Evolutionary conservation across 108 stramenopile species (phyloP), one percentile per base, ranked within the genome.

Genomic region (Chaetoceros muelleri): DNA sequence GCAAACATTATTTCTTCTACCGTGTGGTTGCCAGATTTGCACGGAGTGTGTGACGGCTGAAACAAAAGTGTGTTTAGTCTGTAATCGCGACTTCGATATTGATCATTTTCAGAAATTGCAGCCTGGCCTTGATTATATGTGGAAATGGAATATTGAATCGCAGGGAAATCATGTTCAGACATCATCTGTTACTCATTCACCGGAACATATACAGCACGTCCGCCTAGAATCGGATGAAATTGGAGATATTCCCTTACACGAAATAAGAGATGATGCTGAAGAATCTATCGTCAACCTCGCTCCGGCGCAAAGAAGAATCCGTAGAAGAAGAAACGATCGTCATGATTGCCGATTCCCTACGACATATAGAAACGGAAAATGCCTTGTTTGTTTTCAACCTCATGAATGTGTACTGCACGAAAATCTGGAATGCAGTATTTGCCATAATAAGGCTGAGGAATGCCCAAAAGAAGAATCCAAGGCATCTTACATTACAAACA

Each of bases 41-140:
- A 74, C 92, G n/a, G 92, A 93, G 55, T 93, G 92, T 56, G 66
- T 83, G 22, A 44, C 75, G 65, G 70, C 61, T 34, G n/a, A 62
- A 47, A 70, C 69, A 13, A 65, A 31, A 16, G 55, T 56, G 0
- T 85, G 83, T 44, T 64, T 69, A 0, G 52, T 67, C 21, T 93
- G 92, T 44, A 57, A 66, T 1, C 52, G 60, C 31, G 24, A 27
- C 2, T 93, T 85, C 65, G 84, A 89, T 59, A 71, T 82, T 19
- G 85, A 93, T 67, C 67, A 80, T 13, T 85, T 93, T 63, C 91
- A 93, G 53, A 49, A 65, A 10, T 71, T 91, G 3, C 89, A 90
- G 58, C 89, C 89, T 0, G 89, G 89, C 23, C 53, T 82, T 45
- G 52, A 28, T 3, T 51, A 61, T n/a, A 44, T 57, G 7, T 70